Percentiles rank a stretch among this genome's conserved stretches.
phyloP scores from a whole-genome alignment of 441 rosid genomes.

The Mallotus japonicus region DNA sequence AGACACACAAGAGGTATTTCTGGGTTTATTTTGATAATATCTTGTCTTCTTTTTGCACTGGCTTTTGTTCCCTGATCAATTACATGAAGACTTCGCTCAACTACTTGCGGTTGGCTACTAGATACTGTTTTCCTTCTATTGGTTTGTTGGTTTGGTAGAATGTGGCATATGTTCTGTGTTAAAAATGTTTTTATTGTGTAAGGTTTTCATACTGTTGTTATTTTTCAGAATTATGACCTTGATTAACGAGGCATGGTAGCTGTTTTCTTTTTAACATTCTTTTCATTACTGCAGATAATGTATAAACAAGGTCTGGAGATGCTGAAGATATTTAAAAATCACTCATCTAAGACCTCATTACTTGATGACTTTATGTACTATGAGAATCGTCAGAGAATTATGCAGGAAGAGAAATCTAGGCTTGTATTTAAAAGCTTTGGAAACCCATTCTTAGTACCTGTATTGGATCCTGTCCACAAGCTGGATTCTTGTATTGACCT shows the following conservation, averaged over 20 bases:
- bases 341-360: constrained; percentile 55
- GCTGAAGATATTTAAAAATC: constrained; percentile 67
- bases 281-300: constrained; percentile 51
- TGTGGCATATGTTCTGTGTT: background rate
- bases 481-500: constrained; percentile 21
- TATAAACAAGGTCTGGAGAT: constrained; percentile 75
- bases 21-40: background rate
- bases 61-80: background rate
- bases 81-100: background rate
- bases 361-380: constrained; percentile 83
- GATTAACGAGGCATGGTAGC: background rate
- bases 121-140: background rate
- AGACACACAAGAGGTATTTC: constrained; percentile 89
- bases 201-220: background rate
- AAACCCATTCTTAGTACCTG: constrained; percentile 36
- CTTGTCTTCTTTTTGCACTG: background rate
- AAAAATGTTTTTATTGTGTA: background rate
- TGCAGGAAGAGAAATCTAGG: constrained; percentile 76
- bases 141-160: background rate
- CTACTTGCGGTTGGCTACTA: background rate
- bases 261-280: background rate
- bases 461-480: constrained; percentile 39
- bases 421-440: constrained; percentile 42
- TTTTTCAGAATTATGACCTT: background rate
- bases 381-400: constrained; percentile 73